Base-by-base conservation (phyloP, 176 grass and related monocot species). In the Microstegium vimineum region DNA sequence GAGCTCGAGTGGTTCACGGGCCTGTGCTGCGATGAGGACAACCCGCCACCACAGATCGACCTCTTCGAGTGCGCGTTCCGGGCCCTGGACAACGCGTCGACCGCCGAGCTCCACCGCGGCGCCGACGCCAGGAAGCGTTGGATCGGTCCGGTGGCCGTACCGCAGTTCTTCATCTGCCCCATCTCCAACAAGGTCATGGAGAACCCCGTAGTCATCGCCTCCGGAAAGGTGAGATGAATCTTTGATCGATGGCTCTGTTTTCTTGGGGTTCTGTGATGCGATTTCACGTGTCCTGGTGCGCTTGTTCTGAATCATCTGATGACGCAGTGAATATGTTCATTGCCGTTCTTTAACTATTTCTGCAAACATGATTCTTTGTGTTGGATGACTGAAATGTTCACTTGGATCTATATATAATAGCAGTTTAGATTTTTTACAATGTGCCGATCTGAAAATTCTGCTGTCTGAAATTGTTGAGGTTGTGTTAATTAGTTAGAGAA, bases 1-100 rank as follows among this genome's bases (percentile, higher is more conserved):
- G 80, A 90, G 84, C 84, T 90, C 38, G 62, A 76, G 18, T 90
- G 83, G 89, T 90, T 87, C 84, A 33, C 75, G 47, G 84, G 57
- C 18, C 8, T 78, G 38, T 86, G 89, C 89, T 37, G 75, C 69
- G 35, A 69, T 51, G 84, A 90, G 37, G 5, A 2, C 6, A 10
- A 23, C 6, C 17, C 2, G 8, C 23, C 20, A 27, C 89, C 80
- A 16, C 26, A 20, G 38, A 63, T 83, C 23, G 80, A 87, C 28
- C 84, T 83, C 74, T 87, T 90, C 80, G 80, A 75, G 38, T 61
- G 60, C 79, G 84, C 75, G n/a, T 82, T 89, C 83, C 56, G 72
- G 27, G 87, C 87, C 5, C 43, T 89, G 27, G 64, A 73, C 41
- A 37, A 15, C 34, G 83, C 73, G 41, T 25, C 43, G 18, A 54